phyloP scores from a whole-genome alignment of 805 yeast genomes.

The Teunomyces gatunensis region DNA sequence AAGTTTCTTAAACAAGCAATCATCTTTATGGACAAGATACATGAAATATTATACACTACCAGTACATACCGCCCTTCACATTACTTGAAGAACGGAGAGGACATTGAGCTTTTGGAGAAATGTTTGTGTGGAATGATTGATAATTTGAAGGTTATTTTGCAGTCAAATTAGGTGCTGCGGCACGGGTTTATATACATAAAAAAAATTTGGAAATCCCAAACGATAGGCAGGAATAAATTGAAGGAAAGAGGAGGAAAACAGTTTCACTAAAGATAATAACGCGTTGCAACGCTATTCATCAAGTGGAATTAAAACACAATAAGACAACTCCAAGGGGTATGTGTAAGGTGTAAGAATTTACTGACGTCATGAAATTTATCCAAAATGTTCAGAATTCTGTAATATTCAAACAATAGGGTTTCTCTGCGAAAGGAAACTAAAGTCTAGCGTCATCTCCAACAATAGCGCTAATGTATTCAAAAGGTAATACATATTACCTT shows the following conservation, averaged over 20 bases:
- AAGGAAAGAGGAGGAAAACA: too few species aligned
- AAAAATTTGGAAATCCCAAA: background rate
- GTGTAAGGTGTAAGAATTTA: background rate
- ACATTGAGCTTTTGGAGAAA: slow-evolving; percentile 14
- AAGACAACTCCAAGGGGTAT: background rate
- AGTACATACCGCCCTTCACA: slow-evolving; percentile 24
- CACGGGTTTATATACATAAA: background rate
- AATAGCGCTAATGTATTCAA: too few species aligned
- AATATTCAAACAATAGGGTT: background rate
- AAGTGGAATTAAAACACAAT: background rate
- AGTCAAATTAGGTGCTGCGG: slow-evolving; percentile 2
- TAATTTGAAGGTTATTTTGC: background rate
- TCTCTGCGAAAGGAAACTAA: too few species aligned
- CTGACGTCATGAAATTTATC: background rate
- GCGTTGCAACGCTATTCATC: too few species aligned
- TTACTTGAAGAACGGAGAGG: slow-evolving; percentile 20
- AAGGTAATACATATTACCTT: background rate
- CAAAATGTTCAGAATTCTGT: background rate
- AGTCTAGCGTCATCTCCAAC: too few species aligned
- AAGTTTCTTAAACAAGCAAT: slow-evolving; percentile 22
- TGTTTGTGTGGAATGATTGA: slow-evolving; percentile 28
- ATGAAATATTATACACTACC: slow-evolving; percentile 22
- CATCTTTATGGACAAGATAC: slow-evolving; percentile 33
- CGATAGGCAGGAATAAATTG: background rate
- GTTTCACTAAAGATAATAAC: too few species aligned